Evolutionary conservation across 768 basidiomycete species (phyloP), one percentile per base, ranked within the genome.

Genomic region (Kwoniella mangroviensis): DNA sequence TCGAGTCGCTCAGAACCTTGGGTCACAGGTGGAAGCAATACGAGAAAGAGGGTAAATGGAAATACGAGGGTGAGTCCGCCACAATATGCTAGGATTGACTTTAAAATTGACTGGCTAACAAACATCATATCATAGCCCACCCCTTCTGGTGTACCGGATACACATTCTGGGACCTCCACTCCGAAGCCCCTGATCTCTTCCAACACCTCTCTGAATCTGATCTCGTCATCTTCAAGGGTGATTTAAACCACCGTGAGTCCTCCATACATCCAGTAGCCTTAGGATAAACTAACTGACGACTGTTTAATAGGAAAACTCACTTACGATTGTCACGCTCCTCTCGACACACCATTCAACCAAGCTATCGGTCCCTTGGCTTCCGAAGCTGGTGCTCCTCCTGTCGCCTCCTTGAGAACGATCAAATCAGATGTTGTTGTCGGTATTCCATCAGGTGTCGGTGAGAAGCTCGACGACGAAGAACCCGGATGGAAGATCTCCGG

Each of bases 401-500:
- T 98, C 55, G 91, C 89, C 74, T 93, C 92, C 73, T 84, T 98
- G 79, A 87, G 95, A 69, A 97, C 95, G 10, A 89, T 98, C 85
- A 98, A 98, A 85, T 92, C 90, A 72, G 95, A 98, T 76, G 94
- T 97, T 53, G 94, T 98, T 3, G 94, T 96, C 53, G 84, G 83
- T 73, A 77, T 85, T 61, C 82, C 83, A 13, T 61, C 65, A 5
- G 82, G 82, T 22, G 80, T 89, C 45, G 92, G 92, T 2, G 91
- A 92, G 82, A 87, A 86, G 67, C 85, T 97, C n/a, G 92, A 96
- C 82, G 86, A 90, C 76, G 86, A 87, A 28, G 93, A 97, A 79
- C 89, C 91, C 19, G 95, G 95, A 60, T 98, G 95, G 95, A 95
- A 94, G 86, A 96, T 97, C 78, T 92, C 92, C 60, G 94, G 94